Percentiles rank a stretch among this genome's conserved stretches.
Evolutionary conservation across 768 basidiomycete genomes (phyloP).

Genomic region (Coprinellus aureogranulatus): DNA sequence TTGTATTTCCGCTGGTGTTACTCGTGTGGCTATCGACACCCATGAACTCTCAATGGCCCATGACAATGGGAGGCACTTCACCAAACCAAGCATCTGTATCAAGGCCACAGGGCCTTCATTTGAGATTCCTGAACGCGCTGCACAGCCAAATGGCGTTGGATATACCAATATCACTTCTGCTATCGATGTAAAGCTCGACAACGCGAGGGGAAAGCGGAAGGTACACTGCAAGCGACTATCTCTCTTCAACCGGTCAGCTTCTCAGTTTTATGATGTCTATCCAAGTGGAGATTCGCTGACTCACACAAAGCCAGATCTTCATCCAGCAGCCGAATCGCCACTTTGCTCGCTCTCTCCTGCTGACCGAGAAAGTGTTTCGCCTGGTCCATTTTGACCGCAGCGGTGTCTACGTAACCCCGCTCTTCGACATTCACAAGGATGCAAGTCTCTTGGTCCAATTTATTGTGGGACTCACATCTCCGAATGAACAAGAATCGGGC

Average conservation of each 20-base stretch:
- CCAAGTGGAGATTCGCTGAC: background rate
- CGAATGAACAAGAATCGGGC: slow-evolving; percentile 15
- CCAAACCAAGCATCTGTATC: background rate
- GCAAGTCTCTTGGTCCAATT: slow-evolving; percentile 17
- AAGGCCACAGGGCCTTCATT: background rate
- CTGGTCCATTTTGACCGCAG: slow-evolving; percentile 20
- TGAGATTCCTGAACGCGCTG: background rate
- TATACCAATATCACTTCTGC: background rate
- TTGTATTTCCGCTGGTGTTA: background rate
- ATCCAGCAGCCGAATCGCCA: slow-evolving; percentile 18
- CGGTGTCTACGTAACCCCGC: slow-evolving; percentile 11
- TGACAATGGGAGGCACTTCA: background rate
- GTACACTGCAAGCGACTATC: background rate
- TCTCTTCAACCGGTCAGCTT: background rate
- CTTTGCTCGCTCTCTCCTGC: slow-evolving; percentile 16
- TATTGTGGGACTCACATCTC: slow-evolving; percentile 17
- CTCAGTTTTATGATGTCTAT: background rate
- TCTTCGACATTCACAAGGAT: slow-evolving; percentile 16
- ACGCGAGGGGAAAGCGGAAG: background rate
- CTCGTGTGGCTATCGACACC: background rate
- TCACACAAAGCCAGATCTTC: slow-evolving; percentile 14
- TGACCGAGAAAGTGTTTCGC: slow-evolving; percentile 11
- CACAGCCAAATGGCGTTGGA: background rate
- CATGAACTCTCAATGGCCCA: background rate
- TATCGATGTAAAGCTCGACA: background rate